Base-by-base conservation (phyloP, 2,329 filamentous ascomycete species). In the Trichoderma gracile region DNA sequence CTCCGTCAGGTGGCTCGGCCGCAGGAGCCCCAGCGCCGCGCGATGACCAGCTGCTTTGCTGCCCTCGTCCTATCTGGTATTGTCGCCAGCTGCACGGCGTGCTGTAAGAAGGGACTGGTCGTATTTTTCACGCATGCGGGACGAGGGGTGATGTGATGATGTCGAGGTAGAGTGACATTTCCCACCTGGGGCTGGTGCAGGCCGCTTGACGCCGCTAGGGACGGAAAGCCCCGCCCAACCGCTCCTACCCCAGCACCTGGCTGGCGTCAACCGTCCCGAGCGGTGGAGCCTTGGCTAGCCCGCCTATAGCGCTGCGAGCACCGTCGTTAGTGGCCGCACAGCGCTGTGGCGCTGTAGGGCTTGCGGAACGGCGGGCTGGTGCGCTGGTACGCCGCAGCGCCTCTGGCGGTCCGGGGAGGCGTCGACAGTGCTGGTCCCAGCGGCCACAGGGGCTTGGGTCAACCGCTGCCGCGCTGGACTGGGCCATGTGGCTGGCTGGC, bases 161-260 rank as follows among this genome's bases (percentile, higher is more conserved):
- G 65, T 58, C 52, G 61, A 66, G 66, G 60, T 66, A 66, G 61
- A 66, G 64, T 67, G 66, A 67, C 66, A 33, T 64, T 65, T 43
- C 45, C 59, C 55, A 9, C 21, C 50, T 55, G 23, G 49, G 63
- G 30, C 50, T 60, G 55, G 56, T 21, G n/a, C 49, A 65, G 57
- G 57, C 49, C 42, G 54, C 27, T 65, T 12, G 64, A 52, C 64
- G 64, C 64, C 64, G 64, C 56, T 63, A 54, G 58, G 64, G 52
- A 63, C 64, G 64, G 64, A 53, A 63, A 40, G 50, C 30, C 64
- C 64, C 64, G 46, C 54, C 57, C 30, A 33, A 33, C 30, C 30
- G 30, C 30, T 12, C 40, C 52, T 58, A 49, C 61, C 61, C 61
- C 61, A 50, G 61, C 53, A 49, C 53, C 53, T 30, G 25, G 33